Evolutionary conservation across 228 moss, liverwort and hornwort species (phyloP).

Genomic region (Sphagnum fallax): DNA sequence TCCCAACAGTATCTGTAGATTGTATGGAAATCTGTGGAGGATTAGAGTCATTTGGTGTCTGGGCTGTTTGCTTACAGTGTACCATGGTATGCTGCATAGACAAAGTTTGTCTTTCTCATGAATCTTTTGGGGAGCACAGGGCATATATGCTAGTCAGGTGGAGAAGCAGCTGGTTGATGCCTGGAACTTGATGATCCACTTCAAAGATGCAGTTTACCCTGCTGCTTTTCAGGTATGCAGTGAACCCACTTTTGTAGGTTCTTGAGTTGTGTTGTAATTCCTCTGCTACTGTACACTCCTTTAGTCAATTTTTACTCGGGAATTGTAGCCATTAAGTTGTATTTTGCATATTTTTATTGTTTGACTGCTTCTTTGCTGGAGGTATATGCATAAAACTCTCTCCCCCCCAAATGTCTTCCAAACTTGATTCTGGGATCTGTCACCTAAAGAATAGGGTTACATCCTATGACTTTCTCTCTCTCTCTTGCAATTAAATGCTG

Average conservation of each 20-base stretch:
- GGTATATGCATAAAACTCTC: too few relatives aligned
- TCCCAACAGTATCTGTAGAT: not conserved
- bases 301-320: not conserved
- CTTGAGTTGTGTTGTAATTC: not conserved
- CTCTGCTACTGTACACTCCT: not conserved
- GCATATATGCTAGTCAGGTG: conserved; percentile 70
- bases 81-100: not conserved
- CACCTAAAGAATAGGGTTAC: too few relatives aligned
- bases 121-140: conserved; percentile 34
- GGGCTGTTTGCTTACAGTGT: not conserved
- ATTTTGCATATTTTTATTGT: not conserved
- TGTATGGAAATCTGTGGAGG: not conserved
- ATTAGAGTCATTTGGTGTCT: not conserved
- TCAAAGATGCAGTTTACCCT: conserved; percentile 88
- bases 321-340: not conserved
- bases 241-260: not conserved
- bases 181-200: conserved; percentile 83
- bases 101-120: conserved; percentile 3
- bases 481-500: not conserved
- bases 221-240: conserved; percentile 74
- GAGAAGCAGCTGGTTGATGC: conserved; percentile 72
- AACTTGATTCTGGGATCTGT: too few relatives aligned
- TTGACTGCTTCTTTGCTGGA: not conserved
- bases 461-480: too few relatives aligned
- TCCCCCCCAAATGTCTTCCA: too few relatives aligned